Evolutionary conservation across 305 asterid genomes (phyloP), one percentile per base, ranked within the genome.

Genomic region (Fraxinus ornus): DNA sequence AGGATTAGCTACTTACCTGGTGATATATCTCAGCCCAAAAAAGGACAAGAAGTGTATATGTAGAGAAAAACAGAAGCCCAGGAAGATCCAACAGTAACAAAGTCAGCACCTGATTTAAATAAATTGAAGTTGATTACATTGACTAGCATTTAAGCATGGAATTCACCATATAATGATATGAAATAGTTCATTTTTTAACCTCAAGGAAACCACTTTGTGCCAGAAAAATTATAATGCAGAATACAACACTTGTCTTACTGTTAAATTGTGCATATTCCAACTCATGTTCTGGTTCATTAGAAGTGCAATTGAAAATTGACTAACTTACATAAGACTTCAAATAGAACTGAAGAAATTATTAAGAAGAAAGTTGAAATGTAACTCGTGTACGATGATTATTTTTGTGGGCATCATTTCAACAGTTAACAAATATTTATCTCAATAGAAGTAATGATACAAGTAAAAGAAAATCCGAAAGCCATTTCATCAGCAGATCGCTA

Each of bases 11-110:
- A 35, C 78, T 36, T 85, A 87, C 92, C 92, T 86, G 92, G 78
- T 87, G 85, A 62, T 87, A 89, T 83, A 89, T 88, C 80, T 89
- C 89, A 2, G 92, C 90, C 92, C 90, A 88, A 73, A 89, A 87
- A 49, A 89, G 83, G 77, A 87, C 89, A 35, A 89, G 89, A 64
- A 89, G 76, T 32, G 92, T 83, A 73, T 87, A 89, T 12, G 92
- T 87, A 5, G 90, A 87, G 78, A 89, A 89, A 84, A 89, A 86
- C 55, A 86, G 84, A 60, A 89, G 90, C 70, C 90, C 86, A 17
- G 90, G 91, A 75, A 89, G 87, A 81, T 89, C 89, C 85, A 87
- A 57, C 66, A 89, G 86, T 76, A 88, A 78, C 87, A 87, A 66
- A 66, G 84, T 82, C 66, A 88, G 77, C 8, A 80, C 89, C 91